A percentile compares a stretch with the other conserved stretches of the same genome.
Conservation (phyloP, 2,329 filamentous ascomycete genomes). For the Ophiostoma perfectum region DNA sequence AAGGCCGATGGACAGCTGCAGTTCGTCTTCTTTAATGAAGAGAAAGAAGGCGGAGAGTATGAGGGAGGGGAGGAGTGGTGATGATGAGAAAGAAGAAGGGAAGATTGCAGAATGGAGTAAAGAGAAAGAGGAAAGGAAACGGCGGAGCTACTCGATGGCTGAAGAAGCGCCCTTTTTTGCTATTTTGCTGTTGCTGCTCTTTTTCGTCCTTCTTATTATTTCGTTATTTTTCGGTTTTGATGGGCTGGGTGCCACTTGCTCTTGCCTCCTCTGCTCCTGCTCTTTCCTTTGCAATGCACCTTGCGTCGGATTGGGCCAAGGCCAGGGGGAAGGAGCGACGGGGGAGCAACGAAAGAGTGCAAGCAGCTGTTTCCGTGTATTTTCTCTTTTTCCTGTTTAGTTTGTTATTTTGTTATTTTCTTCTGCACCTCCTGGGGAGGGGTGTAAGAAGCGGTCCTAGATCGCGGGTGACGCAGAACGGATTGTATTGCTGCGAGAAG, state of each 20-base stretch:
- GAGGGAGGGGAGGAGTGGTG: conserved; percentile 12
- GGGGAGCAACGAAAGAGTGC: conserved; percentile 18
- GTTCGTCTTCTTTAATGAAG: conserved; percentile 11
- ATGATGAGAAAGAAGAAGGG: conserved; percentile 13
- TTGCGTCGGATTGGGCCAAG: conserved; percentile 19
- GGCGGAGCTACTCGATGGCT: conserved; percentile 20
- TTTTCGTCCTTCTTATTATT: conserved; percentile 1
- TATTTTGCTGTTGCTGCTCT: conserved; percentile 18
- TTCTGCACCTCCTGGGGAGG: conserved; percentile 14
- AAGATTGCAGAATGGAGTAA: conserved; percentile 19
- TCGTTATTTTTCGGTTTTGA: conserved; percentile 14
- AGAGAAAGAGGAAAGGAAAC: conserved; percentile 17
- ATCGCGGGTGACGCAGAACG: conserved; percentile 18
- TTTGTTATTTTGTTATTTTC: neutral
- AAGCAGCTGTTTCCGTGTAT: neutral
- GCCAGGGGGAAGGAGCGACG: conserved; percentile 20
- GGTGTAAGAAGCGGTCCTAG: conserved; percentile 14
- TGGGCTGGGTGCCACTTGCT: conserved; percentile 13
- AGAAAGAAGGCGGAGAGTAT: conserved; percentile 4
- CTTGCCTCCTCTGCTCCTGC: conserved; percentile 14
- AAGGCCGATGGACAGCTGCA: neutral
- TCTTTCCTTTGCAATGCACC: conserved; percentile 17
- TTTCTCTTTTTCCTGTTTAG: neutral
- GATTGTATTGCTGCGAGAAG: conserved; percentile 15
- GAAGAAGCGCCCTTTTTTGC: conserved; percentile 18